Evolutionary conservation across 2,329 filamentous ascomycete species (phyloP), one percentile per base, ranked within the genome.

Genomic region (Domatiomyces catenatus): DNA sequence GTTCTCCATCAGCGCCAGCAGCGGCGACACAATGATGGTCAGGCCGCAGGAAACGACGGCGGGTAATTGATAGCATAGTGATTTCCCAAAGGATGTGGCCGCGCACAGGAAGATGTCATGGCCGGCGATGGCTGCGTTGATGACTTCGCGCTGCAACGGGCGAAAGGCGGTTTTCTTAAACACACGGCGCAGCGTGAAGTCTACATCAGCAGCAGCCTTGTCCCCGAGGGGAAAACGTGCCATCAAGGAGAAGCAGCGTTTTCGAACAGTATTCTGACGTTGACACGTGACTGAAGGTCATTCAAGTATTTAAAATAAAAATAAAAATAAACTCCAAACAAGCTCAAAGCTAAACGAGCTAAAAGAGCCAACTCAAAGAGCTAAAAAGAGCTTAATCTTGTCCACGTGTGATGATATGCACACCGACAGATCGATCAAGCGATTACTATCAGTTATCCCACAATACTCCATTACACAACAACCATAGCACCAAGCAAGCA

Each of bases 21-120:
- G 73, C 3, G 89, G 90, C 28, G 87, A 94, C 42, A 96, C 76
- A 32, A 95, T 89, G 52, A 96, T 82, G 0, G 88, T 94, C 57
- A 94, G 84, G 57, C 90, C 90, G 65, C 82, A 79, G 61, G 90
- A 84, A 51, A 94, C 81, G 28, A 95, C 81, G 20, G 89, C 89
- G 7, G 89, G 89, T 1, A 95, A 74, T 64, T 95, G 89, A 63
- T 90, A 95, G 69, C 90, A 95, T 49, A 95, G 67, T 62, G 86
- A 93, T 67, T 95, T 95, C 43, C 89, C 90, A 65, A 95, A 95
- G 0, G 71, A 73, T 3, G 71, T 74, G 2, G 71, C 71, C 19
- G 90, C 90, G 67, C 95, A 90, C 1, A 96, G 76, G 62, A 94
- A 95, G 44, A 96, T 84, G 81, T 96, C 90, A 55, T 89, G 75